phyloP scores from a whole-genome alignment of 345 rosid genomes.

The Mercurialis annua region DNA sequence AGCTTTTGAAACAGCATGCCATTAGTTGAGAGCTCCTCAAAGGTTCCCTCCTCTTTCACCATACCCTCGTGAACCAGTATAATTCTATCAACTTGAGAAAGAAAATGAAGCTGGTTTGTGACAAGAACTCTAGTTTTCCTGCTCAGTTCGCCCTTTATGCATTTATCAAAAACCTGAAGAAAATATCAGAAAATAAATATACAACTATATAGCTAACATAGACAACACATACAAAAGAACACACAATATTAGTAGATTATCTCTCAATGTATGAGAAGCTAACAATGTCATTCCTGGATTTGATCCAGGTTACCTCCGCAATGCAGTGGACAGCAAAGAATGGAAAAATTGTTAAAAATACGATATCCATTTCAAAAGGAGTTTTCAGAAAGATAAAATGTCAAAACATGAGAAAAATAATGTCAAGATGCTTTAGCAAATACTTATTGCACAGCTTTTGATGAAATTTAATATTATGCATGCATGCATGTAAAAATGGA shows the following conservation, averaged over 20 bases:
- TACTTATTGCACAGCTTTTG: no score
- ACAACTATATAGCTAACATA: not conserved
- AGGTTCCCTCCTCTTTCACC: slow-evolving; percentile 94
- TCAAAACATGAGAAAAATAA: not conserved
- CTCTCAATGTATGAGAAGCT: no score
- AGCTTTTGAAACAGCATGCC: slow-evolving; percentile 78
- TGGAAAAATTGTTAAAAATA: not conserved
- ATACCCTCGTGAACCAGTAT: slow-evolving; percentile 86
- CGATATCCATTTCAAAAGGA: not conserved
- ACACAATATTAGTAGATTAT: not conserved
- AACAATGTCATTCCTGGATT: not conserved
- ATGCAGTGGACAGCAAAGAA: not conserved
- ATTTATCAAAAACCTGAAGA: slow-evolving; percentile 88
- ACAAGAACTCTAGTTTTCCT: slow-evolving; percentile 94
- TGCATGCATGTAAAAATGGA: not conserved
- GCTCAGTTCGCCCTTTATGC: slow-evolving; percentile 76
- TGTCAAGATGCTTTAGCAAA: not conserved
- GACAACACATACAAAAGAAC: not conserved
- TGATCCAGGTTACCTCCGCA: not conserved
- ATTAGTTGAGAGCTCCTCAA: slow-evolving; percentile 69
- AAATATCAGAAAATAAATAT: not conserved
- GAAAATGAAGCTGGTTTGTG: slow-evolving; percentile 97
- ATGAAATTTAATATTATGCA: no score
- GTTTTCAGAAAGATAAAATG: not conserved
- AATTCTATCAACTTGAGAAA: slow-evolving; percentile 92